Evolutionary conservation across 495 filamentous ascomycete genomes (phyloP).

Genomic region (Neurospora sp.): DNA sequence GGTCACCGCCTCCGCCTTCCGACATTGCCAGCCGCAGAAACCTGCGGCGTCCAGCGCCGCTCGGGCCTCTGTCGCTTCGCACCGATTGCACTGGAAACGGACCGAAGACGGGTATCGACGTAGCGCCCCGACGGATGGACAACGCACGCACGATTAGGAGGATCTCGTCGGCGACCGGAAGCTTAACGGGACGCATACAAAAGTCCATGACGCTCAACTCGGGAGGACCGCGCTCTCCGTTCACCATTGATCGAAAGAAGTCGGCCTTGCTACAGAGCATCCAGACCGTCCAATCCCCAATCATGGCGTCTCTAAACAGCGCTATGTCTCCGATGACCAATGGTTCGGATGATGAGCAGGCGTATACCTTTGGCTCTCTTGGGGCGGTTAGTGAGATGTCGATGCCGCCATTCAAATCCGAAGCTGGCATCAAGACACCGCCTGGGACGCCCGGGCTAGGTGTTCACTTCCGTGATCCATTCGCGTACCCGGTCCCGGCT

Average conservation of each 20-base stretch:
- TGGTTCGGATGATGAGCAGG: slow-evolving; percentile 30
- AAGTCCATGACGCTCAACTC: slow-evolving; percentile 22
- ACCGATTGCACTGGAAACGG: slow-evolving; percentile 23
- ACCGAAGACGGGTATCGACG: slow-evolving; percentile 32
- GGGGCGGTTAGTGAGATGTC: slow-evolving; percentile 9
- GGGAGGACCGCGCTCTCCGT: slow-evolving; percentile 34
- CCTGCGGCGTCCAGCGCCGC: slow-evolving; percentile 31
- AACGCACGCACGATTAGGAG: slow-evolving; percentile 35
- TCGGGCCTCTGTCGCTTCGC: slow-evolving; percentile 27
- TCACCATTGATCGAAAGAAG: slow-evolving; percentile 31
- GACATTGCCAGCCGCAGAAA: slow-evolving; percentile 41
- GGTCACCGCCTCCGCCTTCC: slow-evolving; percentile 35
- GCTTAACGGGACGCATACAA: slow-evolving; percentile 28
- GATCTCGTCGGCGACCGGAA: slow-evolving; percentile 34
- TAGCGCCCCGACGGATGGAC: slow-evolving; percentile 21
- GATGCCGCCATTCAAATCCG: slow-evolving; percentile 20
- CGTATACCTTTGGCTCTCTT: slow-evolving; percentile 19
- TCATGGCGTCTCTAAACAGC: slow-evolving; percentile 21
- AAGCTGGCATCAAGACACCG: slow-evolving; percentile 33
- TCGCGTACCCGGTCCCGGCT: slow-evolving; percentile 17
- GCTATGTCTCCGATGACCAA: slow-evolving; percentile 27
- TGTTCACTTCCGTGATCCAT: slow-evolving; percentile 22
- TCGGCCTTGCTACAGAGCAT: slow-evolving; percentile 29
- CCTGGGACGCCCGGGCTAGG: slow-evolving; percentile 35
- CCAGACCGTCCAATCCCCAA: slow-evolving; percentile 27